Base-by-base conservation (phyloP, 257 asterid species). In the Rhazya stricta region DNA sequence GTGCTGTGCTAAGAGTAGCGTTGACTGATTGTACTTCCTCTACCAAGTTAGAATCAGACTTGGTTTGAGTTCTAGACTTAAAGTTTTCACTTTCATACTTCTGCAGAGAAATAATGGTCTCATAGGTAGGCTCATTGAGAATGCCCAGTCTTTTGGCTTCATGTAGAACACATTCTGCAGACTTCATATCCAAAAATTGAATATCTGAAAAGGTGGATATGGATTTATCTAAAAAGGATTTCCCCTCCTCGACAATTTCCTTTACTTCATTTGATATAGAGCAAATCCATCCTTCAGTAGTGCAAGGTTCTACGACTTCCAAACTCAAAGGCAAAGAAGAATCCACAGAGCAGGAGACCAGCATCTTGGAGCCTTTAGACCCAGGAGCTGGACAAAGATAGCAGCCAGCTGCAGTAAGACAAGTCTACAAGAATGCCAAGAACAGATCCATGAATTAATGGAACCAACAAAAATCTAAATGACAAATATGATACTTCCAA, bases 381-480 rank as follows among this genome's bases (percentile, higher is more conserved):
- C 96, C 97, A 74, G 99, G 97, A 84, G 94, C 90, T 69, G 97
- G 97, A 85, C 96, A 89, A 73, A 94, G 95, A 84, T 87, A 92
- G 88, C 97, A 89, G 80, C 91, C 84, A 67, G 97, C 96, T 73
- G 87, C 97, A 48, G 96, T 88, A 67, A 92, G 88, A 84, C 86
- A 79, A 76, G 90, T 85, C 99, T 92, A 88, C 76, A 82, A 48
- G 71, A 73, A 82, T 23, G 78, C 21, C 67, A 69, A 80, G 43
- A 76, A 68, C 10, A 41, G 66, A 57, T 39, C 58, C 58, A 71
- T 75, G 60, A 77, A 76, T 73, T 72, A 61, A 68, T 58, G 61
- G 63, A 12, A 63, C 25, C 41, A 18, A 50, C 29, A 23, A 34
- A 76, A 29, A 54, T 34, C 16, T 19, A 68, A 21, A 9, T 5